A percentile compares a stretch with the other conserved stretches of the same genome.
These are phyloP conservation scores for Candida takata DNA, from an alignment of 805 yeast species.

Conservation along the genomic window DNA sequence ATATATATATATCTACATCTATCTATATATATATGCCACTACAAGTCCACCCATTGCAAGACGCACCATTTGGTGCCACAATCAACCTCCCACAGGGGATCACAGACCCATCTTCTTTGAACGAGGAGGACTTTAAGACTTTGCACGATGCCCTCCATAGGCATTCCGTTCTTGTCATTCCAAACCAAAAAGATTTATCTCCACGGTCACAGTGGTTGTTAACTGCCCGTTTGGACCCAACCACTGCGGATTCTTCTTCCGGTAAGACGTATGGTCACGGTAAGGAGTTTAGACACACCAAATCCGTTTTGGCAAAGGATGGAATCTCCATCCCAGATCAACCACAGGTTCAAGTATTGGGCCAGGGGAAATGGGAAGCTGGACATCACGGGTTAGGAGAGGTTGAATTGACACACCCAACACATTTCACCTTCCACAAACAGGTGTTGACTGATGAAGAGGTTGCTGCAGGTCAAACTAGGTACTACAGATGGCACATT, in stretches of 20 bases:
- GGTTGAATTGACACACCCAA: conserved; percentile 69
- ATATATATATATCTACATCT: not conserved
- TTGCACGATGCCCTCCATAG: conserved; percentile 60
- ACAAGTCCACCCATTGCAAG: conserved; percentile 13
- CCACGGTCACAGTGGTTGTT: conserved; percentile 73
- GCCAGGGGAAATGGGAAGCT: conserved; percentile 63
- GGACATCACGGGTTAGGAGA: conserved; percentile 51
- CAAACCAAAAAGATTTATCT: conserved; percentile 56
- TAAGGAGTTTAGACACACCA: conserved; percentile 58
- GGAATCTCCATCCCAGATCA: conserved; percentile 73
- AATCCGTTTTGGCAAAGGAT: conserved; percentile 70
- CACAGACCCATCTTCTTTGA: conserved; percentile 65
- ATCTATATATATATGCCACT: conserved; percentile 4
- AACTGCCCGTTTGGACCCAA: conserved; percentile 74
- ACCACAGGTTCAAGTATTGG: conserved; percentile 88
- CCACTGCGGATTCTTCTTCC: conserved; percentile 34
- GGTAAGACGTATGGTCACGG: conserved; percentile 78
- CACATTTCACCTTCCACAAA: conserved; percentile 77
- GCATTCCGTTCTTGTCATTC: conserved; percentile 68
- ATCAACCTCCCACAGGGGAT: conserved; percentile 50
- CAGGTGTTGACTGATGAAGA: conserved; percentile 56
- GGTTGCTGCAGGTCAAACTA: conserved; percentile 54
- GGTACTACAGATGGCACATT: conserved; percentile 91
- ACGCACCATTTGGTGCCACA: conserved; percentile 60
- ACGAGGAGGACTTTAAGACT: conserved; percentile 54